Evolutionary conservation across 164 flowering plant species (phyloP).

Genomic region (Vitis rotundifolia): DNA sequence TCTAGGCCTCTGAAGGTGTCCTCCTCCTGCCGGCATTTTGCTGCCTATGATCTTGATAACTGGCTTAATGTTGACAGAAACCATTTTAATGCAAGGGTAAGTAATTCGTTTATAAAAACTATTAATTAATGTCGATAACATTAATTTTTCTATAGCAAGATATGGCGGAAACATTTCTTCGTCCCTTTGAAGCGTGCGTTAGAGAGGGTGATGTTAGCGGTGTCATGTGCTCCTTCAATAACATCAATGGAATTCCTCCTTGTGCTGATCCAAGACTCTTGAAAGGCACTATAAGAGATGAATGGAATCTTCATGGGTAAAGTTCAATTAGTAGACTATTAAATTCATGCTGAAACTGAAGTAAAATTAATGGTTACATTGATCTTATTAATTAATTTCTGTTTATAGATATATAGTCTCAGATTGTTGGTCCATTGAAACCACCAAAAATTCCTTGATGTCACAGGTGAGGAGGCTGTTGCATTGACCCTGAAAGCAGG

Average conservation of each 20-base stretch:
- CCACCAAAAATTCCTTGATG: no score
- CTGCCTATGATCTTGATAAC: slow-evolving; percentile 27
- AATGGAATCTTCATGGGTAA: slow-evolving; percentile 9
- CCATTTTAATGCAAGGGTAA: slow-evolving; percentile 15
- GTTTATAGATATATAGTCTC: no score
- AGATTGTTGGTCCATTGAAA: no score
- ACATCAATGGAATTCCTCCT: slow-evolving; percentile 5
- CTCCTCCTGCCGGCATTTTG: slow-evolving; percentile 26
- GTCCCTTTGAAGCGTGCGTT: slow-evolving; percentile 4
- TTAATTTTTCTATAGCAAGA: not conserved
- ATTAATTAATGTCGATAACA: no score
- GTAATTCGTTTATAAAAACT: no score
- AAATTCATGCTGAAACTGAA: no score
- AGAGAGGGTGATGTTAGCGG: slow-evolving; percentile 1
- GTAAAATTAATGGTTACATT: no score
- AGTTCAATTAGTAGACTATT: no score
- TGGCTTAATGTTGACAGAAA: slow-evolving; percentile 20
- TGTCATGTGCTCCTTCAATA: slow-evolving; percentile 12
- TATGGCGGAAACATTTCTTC: slow-evolving; percentile 1
- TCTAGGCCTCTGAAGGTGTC: slow-evolving; percentile 21
- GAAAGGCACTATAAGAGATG: not conserved
- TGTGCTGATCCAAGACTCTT: slow-evolving; percentile 14
- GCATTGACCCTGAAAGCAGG: no score
- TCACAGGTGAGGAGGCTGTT: no score
- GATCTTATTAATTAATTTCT: no score